phyloP scores from a whole-genome alignment of 345 rosid species.

The Lumnitzera littorea region DNA sequence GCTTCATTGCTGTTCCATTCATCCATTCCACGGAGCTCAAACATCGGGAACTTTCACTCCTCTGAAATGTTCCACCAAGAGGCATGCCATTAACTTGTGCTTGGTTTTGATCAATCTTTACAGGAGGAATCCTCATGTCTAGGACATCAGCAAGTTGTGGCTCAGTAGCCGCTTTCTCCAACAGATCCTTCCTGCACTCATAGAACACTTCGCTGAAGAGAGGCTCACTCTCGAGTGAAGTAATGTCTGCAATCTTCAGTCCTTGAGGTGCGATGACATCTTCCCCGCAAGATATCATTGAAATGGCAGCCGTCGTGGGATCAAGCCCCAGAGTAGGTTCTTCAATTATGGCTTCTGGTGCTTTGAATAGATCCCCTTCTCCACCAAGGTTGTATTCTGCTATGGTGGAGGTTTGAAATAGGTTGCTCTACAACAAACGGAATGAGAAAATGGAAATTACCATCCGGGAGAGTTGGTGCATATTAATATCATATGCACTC shows the following conservation, averaged over 20 bases:
- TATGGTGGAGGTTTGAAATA: slow-evolving; percentile 37
- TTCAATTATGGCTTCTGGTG: slow-evolving; percentile 81
- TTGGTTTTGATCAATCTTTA: slow-evolving; percentile 30
- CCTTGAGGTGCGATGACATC: slow-evolving; percentile 56
- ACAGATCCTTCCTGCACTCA: slow-evolving; percentile 81
- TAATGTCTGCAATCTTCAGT: slow-evolving; percentile 57
- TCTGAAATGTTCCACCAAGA: slow-evolving; percentile 38
- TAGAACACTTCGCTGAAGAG: slow-evolving; percentile 64
- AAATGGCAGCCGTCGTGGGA: slow-evolving; percentile 71
- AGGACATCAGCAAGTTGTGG: slow-evolving; percentile 39
- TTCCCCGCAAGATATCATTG: slow-evolving; percentile 80
- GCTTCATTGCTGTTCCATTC: slow-evolving; percentile 38
- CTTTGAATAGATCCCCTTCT: slow-evolving; percentile 91
- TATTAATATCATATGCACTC: too few species aligned
- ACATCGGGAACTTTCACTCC: slow-evolving; percentile 69
- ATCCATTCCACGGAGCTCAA: slow-evolving; percentile 67
- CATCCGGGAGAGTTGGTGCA: too few species aligned
- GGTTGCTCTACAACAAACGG: slow-evolving; percentile 33
- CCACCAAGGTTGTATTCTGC: slow-evolving; percentile 79
- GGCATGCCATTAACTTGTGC: slow-evolving; percentile 30
- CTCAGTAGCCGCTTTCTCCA: slow-evolving; percentile 56
- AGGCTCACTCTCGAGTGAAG: slow-evolving; percentile 63
- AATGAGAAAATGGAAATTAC: not conserved
- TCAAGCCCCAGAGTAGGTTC: slow-evolving; percentile 48
- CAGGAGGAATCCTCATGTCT: slow-evolving; percentile 49